Evolutionary conservation across 1,139 yeast genomes (phyloP).

Genomic region (Hyphopichia pseudoburtonii): DNA sequence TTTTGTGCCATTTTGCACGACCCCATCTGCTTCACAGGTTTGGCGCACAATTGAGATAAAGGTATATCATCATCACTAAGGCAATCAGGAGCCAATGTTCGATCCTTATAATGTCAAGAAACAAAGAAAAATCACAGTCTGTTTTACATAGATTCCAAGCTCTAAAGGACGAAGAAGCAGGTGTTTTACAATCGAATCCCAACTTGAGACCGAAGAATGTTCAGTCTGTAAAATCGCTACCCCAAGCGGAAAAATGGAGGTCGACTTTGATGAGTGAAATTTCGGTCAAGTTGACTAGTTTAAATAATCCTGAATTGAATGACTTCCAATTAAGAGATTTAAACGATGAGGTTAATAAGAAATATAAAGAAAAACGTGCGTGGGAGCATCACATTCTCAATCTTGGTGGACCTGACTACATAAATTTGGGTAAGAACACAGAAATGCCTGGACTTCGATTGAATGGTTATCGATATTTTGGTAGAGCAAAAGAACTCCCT

Average conservation of each 20-base stretch:
- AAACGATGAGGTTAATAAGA: slow-evolving; percentile 72
- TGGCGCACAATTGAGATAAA: too few species aligned
- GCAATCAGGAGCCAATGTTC: too few species aligned
- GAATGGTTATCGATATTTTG: slow-evolving; percentile 72
- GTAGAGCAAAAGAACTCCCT: slow-evolving; percentile 78
- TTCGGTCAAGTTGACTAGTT: slow-evolving; percentile 56
- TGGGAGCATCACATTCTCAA: slow-evolving; percentile 78
- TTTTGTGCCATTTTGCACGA: not conserved
- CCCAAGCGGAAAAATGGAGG: slow-evolving; percentile 80
- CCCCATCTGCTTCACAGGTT: too few species aligned
- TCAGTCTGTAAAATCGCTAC: slow-evolving; percentile 51
- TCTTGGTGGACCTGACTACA: slow-evolving; percentile 70
- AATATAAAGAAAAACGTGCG: slow-evolving; percentile 63
- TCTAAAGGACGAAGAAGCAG: slow-evolving; percentile 57
- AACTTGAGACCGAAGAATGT: slow-evolving; percentile 63
- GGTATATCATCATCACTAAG: not conserved
- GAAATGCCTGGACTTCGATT: slow-evolving; percentile 20
- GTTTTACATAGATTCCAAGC: slow-evolving; percentile 65
- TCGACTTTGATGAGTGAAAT: slow-evolving; percentile 65
- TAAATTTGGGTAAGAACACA: slow-evolving; percentile 24
- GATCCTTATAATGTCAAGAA: slow-evolving; percentile 71
- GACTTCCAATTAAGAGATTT: slow-evolving; percentile 68
- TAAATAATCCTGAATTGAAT: slow-evolving; percentile 61
- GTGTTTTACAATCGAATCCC: slow-evolving; percentile 60
- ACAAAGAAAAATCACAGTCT: slow-evolving; percentile 73